A percentile compares a stretch with the other conserved stretches of the same genome.
Conservation (phyloP, 2,329 filamentous ascomycete species). For the Xylariaceae sp. region DNA sequence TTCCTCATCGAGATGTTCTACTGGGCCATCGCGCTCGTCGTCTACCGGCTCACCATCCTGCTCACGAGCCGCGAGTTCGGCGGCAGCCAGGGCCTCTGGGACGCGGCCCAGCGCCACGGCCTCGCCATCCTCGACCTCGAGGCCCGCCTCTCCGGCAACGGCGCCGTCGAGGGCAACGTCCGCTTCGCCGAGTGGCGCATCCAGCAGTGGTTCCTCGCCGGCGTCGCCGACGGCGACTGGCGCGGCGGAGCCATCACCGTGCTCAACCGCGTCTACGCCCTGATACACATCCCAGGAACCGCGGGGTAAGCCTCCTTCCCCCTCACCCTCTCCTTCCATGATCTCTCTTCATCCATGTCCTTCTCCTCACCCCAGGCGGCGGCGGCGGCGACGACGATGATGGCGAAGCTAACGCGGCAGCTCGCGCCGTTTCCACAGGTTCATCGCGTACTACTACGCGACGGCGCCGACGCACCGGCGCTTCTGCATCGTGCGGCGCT, state of each 20-base stretch:
- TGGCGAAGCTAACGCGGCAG: conserved; percentile 1
- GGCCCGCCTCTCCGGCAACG: conserved; percentile 18
- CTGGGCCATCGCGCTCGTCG: conserved; percentile 58
- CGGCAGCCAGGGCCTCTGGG: conserved; percentile 35
- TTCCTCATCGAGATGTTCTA: conserved; percentile 70
- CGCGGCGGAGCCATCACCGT: conserved; percentile 30
- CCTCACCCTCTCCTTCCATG: too few species aligned
- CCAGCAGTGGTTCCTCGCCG: conserved; percentile 22
- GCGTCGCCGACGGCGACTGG: conserved; percentile 29
- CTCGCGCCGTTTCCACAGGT: conserved; percentile 17
- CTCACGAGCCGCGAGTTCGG: conserved; percentile 44
- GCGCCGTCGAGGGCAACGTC: conserved; percentile 18
- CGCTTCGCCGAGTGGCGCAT: conserved; percentile 33
- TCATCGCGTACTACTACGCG: conserved; percentile 39
- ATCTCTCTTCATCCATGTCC: too few species aligned
- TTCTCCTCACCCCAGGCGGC: too few species aligned
- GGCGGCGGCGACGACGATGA: too few species aligned
- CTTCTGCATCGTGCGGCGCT: conserved; percentile 32
- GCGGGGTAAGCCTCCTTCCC: conserved; percentile 30
- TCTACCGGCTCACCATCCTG: conserved; percentile 53
- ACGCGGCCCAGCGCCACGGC: conserved; percentile 37
- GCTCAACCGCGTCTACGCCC: conserved; percentile 40
- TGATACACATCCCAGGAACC: conserved; percentile 44
- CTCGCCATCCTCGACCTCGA: conserved; percentile 36
- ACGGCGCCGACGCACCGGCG: conserved; percentile 30